Conservation (phyloP, 176 grass and related monocot genomes). For the Guadua angustifolia region DNA sequence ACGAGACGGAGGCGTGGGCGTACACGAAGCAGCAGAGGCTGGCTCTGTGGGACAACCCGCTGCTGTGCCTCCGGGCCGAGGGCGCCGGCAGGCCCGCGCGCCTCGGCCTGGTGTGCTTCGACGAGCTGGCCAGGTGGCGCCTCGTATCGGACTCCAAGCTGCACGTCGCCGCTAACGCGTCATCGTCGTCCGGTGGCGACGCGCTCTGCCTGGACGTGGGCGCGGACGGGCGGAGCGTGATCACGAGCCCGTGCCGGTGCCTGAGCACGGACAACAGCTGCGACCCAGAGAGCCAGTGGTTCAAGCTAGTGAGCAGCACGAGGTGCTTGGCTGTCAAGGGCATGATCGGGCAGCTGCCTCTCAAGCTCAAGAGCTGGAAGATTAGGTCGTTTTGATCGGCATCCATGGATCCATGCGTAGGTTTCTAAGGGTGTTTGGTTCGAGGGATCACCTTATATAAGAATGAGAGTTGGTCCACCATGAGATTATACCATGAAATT, state of each 20-base stretch:
- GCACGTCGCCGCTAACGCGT: slow-evolving; percentile 55
- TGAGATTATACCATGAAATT: too few species aligned
- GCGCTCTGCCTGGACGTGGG: slow-evolving; percentile 79
- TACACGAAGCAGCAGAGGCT: slow-evolving; percentile 41
- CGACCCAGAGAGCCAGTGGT: slow-evolving; percentile 84
- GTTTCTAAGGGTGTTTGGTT: background rate
- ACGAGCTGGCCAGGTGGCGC: slow-evolving; percentile 55
- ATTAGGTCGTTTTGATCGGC: slow-evolving; percentile 48
- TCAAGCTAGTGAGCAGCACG: slow-evolving; percentile 75
- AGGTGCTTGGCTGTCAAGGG: slow-evolving; percentile 26
- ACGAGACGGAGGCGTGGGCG: slow-evolving; percentile 50
- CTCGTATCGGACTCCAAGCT: slow-evolving; percentile 73
- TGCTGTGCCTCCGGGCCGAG: slow-evolving; percentile 60
- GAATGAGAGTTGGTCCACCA: too few species aligned
- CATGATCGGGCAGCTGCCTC: slow-evolving; percentile 49
- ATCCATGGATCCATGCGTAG: background rate
- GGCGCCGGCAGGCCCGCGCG: slow-evolving; percentile 42
- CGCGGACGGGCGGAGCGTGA: slow-evolving; percentile 59
- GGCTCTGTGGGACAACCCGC: slow-evolving; percentile 21
- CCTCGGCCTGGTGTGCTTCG: slow-evolving; percentile 55
- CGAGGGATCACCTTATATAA: too few species aligned
- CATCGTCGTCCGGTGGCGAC: background rate
- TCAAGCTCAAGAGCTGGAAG: slow-evolving; percentile 40
- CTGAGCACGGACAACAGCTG: slow-evolving; percentile 60
- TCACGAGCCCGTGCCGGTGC: slow-evolving; percentile 75